Evolutionary conservation across 768 basidiomycete species (phyloP), one percentile per base, ranked within the genome.

Genomic region (Kwoniella dendrophila): DNA sequence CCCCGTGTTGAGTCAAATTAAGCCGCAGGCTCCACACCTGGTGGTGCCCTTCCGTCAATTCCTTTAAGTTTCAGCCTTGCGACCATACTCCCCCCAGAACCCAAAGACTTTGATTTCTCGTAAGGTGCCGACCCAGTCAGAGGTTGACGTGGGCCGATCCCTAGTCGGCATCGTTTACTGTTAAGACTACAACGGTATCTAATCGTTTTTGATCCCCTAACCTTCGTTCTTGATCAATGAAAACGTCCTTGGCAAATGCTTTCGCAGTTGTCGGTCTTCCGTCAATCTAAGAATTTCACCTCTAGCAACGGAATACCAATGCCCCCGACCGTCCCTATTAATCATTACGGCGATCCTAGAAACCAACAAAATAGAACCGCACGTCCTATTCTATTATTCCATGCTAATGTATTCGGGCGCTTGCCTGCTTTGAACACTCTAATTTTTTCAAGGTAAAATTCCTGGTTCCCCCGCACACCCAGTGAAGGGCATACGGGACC

Each of bases 101-200:
- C 87, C 87, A 87, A 88, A 88, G 85, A 87, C 87, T 88, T 87
- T 87, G 86, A 87, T 88, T 88, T 87, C 87, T 88, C 84, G 84
- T 85, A 87, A 87, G 86, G 86, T 87, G 86, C 87, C 83, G 84
- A 86, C 81, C 85, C 85, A 45, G 36, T 38, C 36, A 8, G 8
- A 83, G 82, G 82, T 83, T 83, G 84, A 85, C 84, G 79, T 86
- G 81, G 81, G 81, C 85, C 83, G 83, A 86, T 86, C 87, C n/a
- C 86, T 86, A 86, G 86, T 86, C 83, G 84, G 86, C 86, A 87
- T 87, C 84, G 86, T 87, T 87, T 87, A 87, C 85, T 85, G 86
- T 86, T 86, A 86, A 86, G 85, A 87, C 86, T 87, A 87, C 85
- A 86, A 86, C 81, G 85, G 86, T 87, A 86, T 87, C 86, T 87